Conservation (phyloP, 139 green algal genomes). For the Spirogloea muscicola region DNA sequence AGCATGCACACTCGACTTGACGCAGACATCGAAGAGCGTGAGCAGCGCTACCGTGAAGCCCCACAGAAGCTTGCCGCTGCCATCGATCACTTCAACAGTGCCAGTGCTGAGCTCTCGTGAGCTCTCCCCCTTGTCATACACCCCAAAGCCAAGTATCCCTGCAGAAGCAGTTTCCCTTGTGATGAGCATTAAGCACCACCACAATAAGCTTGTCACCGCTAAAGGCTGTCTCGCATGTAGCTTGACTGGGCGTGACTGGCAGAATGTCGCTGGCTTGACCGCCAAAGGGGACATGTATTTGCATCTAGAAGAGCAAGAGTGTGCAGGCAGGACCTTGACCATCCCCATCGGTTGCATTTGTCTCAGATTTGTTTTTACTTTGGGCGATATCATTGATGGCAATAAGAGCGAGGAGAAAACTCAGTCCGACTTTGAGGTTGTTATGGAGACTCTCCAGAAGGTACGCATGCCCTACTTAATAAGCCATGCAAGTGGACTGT, state of each 20-base stretch:
- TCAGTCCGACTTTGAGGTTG: slow-evolving; percentile 29
- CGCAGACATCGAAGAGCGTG: slow-evolving; percentile 51
- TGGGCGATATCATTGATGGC: slow-evolving; percentile 72
- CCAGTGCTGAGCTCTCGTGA: slow-evolving; percentile 9
- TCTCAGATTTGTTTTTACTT: slow-evolving; percentile 52
- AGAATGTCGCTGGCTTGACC: not conserved
- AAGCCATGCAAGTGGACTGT: not conserved
- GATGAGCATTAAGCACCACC: not conserved
- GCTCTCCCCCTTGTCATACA: not conserved
- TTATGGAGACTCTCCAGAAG: slow-evolving; percentile 19
- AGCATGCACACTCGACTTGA: too few relatives aligned
- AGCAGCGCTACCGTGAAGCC: slow-evolving; percentile 62
- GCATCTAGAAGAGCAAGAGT: too few relatives aligned
- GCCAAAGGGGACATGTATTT: not conserved
- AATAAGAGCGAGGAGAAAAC: slow-evolving; percentile 39
- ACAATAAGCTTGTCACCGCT: not conserved
- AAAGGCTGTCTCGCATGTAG: not conserved
- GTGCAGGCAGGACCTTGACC: too few relatives aligned
- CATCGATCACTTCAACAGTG: slow-evolving; percentile 23
- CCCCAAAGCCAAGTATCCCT: not conserved
- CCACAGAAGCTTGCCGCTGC: slow-evolving; percentile 60
- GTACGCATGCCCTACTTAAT: slow-evolving; percentile 2
- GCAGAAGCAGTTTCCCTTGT: too few relatives aligned
- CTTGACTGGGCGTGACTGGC: not conserved
- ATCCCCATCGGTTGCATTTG: too few relatives aligned